Evolutionary conservation across 495 filamentous ascomycete genomes (phyloP).

Genomic region (Trichoderma gamsii): DNA sequence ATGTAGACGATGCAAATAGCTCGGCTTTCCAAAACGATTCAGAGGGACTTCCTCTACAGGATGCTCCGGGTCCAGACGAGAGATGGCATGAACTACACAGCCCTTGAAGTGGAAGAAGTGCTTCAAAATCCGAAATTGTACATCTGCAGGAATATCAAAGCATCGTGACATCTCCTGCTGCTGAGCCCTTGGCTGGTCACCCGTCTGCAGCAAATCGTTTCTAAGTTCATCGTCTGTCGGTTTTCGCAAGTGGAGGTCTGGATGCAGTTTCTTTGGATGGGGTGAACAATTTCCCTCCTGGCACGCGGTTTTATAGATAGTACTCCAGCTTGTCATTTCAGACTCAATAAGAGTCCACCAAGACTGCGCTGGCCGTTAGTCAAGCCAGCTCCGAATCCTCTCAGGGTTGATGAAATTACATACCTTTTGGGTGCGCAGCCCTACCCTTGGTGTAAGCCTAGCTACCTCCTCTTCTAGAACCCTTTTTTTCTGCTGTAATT

Average conservation of each 20-base stretch:
- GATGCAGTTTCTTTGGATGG: neutral
- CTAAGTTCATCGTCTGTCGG: neutral
- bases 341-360: neutral
- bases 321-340: neutral
- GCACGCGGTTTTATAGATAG: neutral
- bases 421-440: neutral
- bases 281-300: neutral
- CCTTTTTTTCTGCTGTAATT: neutral
- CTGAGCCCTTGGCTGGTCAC: slow-evolving; percentile 16
- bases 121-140: slow-evolving; percentile 30
- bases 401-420: neutral
- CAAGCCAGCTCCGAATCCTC: neutral
- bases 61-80: slow-evolving; percentile 30
- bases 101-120: slow-evolving; percentile 24
- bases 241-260: neutral
- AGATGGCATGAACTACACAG: slow-evolving; percentile 33
- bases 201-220: neutral
- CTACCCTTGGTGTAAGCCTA: neutral
- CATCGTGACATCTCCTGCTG: slow-evolving; percentile 21
- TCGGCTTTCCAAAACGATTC: neutral
- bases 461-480: neutral
- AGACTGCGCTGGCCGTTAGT: neutral
- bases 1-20: slow-evolving; percentile 29
- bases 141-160: slow-evolving; percentile 21
- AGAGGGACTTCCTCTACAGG: slow-evolving; percentile 22